A percentile compares a stretch with the other conserved stretches of the same genome.
These are phyloP conservation scores for Xerocomus spinulosus DNA, from an alignment of 768 basidiomycete genomes.

Conservation along the genomic window DNA sequence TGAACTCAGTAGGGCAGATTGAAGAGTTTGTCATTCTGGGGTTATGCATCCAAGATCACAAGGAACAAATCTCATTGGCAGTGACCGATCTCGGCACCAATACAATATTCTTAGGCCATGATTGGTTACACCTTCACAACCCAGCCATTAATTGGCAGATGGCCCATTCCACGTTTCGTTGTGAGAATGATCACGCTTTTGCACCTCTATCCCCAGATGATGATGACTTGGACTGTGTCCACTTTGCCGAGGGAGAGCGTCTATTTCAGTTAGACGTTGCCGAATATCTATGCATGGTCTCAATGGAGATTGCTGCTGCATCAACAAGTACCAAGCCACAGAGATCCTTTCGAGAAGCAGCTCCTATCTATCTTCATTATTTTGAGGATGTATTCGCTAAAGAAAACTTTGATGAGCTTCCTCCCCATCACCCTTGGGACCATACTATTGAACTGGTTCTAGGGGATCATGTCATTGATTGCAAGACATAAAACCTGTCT, in stretches of 20 bases:
- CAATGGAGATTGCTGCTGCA: too few species aligned
- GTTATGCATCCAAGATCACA: neutral
- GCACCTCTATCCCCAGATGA: neutral
- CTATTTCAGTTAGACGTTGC: too few species aligned
- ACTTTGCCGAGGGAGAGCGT: neutral
- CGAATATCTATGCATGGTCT: too few species aligned
- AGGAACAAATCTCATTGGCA: neutral
- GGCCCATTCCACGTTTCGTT: neutral
- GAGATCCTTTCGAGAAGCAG: too few species aligned
- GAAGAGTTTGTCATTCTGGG: neutral
- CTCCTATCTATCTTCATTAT: too few species aligned
- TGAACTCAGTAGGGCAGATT: neutral
- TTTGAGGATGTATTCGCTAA: conserved; percentile 20
- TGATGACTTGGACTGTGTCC: neutral
- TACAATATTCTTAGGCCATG: neutral
- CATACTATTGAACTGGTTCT: conserved; percentile 6
- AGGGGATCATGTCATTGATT: neutral
- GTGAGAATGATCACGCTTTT: neutral
- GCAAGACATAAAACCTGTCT: conserved; percentile 9
- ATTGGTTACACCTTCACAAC: neutral
- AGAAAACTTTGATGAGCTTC: conserved; percentile 17
- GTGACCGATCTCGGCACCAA: neutral
- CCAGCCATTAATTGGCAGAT: neutral
- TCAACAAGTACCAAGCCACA: too few species aligned
- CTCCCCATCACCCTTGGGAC: conserved; percentile 9